These are phyloP conservation scores for Peltaster fructicola DNA, from an alignment of 2,329 filamentous ascomycete species.

Conservation along the genomic window DNA sequence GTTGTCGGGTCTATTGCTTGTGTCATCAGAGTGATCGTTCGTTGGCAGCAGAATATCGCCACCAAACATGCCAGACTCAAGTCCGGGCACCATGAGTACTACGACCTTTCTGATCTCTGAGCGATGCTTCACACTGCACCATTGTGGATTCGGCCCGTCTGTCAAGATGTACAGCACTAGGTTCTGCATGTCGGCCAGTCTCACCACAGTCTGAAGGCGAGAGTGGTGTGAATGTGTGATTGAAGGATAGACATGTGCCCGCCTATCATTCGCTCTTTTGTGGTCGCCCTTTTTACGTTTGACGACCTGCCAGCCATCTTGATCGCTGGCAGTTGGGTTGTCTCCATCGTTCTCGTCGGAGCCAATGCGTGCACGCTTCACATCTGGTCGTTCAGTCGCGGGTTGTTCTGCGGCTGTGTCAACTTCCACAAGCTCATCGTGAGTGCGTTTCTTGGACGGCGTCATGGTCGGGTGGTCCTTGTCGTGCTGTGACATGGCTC, in stretches of 20 bases:
- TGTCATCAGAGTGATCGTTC: no score
- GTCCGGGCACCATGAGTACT: constrained; percentile 74
- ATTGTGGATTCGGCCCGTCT: constrained; percentile 44
- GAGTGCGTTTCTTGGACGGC: background rate
- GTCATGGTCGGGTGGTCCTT: background rate
- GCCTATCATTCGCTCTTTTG: constrained; percentile 26
- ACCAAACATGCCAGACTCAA: constrained; percentile 82
- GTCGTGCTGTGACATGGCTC: no score
- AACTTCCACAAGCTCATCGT: background rate
- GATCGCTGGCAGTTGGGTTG: constrained; percentile 2
- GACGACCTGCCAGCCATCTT: constrained; percentile 14
- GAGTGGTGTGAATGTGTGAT: constrained; percentile 36
- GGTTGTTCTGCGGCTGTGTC: background rate
- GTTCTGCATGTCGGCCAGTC: constrained; percentile 39
- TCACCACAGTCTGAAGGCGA: constrained; percentile 37
- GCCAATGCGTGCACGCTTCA: no score
- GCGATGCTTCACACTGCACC: constrained; percentile 42
- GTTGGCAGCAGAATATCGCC: constrained; percentile 26
- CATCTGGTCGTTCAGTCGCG: background rate
- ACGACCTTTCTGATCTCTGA: constrained; percentile 54
- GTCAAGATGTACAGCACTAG: constrained; percentile 43
- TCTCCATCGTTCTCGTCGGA: no score
- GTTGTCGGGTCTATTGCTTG: no score
- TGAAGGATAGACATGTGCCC: constrained; percentile 34
- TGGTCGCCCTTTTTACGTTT: constrained; percentile 13